Conservation (phyloP, 345 rosid genomes). For the Camelina laxa region DNA sequence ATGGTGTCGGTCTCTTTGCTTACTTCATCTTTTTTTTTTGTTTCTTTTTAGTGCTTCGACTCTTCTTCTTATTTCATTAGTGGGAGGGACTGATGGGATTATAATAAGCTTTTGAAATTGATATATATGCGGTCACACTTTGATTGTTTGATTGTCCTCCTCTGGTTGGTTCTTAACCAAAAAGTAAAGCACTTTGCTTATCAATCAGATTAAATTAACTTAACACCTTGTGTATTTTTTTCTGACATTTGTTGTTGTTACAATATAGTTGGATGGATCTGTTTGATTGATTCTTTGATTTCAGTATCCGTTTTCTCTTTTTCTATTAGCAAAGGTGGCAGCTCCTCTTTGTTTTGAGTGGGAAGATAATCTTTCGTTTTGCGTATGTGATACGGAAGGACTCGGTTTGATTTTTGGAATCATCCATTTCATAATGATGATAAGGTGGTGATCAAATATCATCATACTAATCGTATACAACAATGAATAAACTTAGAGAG, state of each 20-base stretch:
- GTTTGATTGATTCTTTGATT: constrained; percentile 4
- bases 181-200: background rate
- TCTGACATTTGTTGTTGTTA: constrained; percentile 22
- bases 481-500: background rate
- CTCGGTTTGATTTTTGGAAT: constrained; percentile 28
- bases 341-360: background rate
- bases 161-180: constrained; percentile 34
- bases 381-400: constrained; percentile 28
- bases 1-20: constrained; percentile 41
- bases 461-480: background rate
- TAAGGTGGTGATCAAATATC: background rate
- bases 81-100: constrained; percentile 15
- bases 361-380: background rate
- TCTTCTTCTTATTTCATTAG: constrained; percentile 1
- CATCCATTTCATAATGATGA: constrained; percentile 6
- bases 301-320: background rate
- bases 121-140: background rate
- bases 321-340: constrained; percentile 13
- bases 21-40: constrained; percentile 12
- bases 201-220: background rate
- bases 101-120: background rate
- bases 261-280: background rate
- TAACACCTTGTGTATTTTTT: background rate
- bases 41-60: constrained; percentile 19
- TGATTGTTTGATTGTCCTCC: constrained; percentile 1